Percentiles rank a stretch among this genome's conserved stretches.
Evolutionary conservation across 1,284 basidiomycete genomes (phyloP).

Genomic region (Cystobasidium sp.): DNA sequence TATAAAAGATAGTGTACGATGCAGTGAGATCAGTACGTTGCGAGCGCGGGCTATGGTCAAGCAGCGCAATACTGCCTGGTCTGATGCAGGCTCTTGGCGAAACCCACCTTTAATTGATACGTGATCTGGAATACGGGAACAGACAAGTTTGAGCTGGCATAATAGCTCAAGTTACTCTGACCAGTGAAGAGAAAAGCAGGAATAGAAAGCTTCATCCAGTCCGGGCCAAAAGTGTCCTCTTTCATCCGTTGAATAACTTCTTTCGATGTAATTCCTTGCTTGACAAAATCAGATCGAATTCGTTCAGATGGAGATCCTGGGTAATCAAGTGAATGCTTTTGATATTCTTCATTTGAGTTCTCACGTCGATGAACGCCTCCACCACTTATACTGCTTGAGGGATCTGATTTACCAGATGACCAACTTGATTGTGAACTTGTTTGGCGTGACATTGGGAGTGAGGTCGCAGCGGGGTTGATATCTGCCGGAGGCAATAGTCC

Average conservation of each 20-base stretch:
- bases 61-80: background rate
- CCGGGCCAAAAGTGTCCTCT: constrained; percentile 48
- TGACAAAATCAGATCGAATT: background rate
- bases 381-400: too few relatives aligned
- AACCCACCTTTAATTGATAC: constrained; percentile 56
- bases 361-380: background rate
- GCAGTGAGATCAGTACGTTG: background rate
- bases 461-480: background rate
- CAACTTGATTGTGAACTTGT: constrained; percentile 5
- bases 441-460: background rate
- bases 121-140: constrained; percentile 58
- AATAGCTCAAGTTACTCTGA: constrained; percentile 50
- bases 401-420: background rate
- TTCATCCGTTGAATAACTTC: constrained; percentile 33
- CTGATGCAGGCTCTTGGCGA: background rate
- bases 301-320: constrained; percentile 1
- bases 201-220: constrained; percentile 43
- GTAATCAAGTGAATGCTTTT: background rate
- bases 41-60: background rate
- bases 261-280: background rate
- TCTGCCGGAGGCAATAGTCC: background rate
- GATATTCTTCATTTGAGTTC: background rate
- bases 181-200: constrained; percentile 44
- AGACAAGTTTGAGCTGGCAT: constrained; percentile 57
- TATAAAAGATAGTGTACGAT: background rate